Base-by-base conservation (phyloP, 75 land plant genomes). In the Gnetum montanum region DNA sequence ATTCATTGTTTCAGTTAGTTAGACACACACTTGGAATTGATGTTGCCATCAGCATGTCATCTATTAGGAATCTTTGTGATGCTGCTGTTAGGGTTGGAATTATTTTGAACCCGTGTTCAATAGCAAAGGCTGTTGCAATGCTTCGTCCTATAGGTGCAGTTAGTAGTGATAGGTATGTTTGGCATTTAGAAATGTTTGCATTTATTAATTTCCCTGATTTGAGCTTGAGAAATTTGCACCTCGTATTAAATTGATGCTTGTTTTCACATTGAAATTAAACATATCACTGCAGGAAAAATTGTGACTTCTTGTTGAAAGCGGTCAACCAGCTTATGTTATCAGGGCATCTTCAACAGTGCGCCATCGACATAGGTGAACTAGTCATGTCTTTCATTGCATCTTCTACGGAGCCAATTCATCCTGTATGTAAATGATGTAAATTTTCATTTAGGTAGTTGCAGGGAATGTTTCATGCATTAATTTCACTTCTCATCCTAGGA, bases 11-110 rank as follows among this genome's bases (percentile, higher is more conserved):
- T 56, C 64, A 75, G 78, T 53, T 75, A 40, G 69, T 75, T 4
- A 52, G 76, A 26, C 64, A 72, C 44, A 62, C 62, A 13, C 30
- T 75, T 23, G 75, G 78, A 60, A 65, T 71, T 62, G 76, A 75
- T 31, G 63, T 75, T 36, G 54, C 54, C 15, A 59, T 75, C 31
- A 68, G 54, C 18, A 70, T 30, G 60, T 18, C 57, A 46, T 57
- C 60, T 43, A 65, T 75, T 41, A 51, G 45, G 15, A 75, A 75
- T 47, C 61, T 75, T 30, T 57, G 66, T 33, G 62, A 70, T 50
- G 75, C 69, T 28, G 68, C 78, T 45, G 30, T 31, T 11, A 53
- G 45, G 59, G 57, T 38, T 57, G 75, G 76, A 46, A 47, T 75
- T 4, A 71, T 59, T 8, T 62, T 64, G 24, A 65, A 75, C 20